Percentiles rank a stretch among this genome's conserved stretches.
Evolutionary conservation across 1,284 basidiomycete species (phyloP).

Genomic region (Malassezia yamatoensis): DNA sequence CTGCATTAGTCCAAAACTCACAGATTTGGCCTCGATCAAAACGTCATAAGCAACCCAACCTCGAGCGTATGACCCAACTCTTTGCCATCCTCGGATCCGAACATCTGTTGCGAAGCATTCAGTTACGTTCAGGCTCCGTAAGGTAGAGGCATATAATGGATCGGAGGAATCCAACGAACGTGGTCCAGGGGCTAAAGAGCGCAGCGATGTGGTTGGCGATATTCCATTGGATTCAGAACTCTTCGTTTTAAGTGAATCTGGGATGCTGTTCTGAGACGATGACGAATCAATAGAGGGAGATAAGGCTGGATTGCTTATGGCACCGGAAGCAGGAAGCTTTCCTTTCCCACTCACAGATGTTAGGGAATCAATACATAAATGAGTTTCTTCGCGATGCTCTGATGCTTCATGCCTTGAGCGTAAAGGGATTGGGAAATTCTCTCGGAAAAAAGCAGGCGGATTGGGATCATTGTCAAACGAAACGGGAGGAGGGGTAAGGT

Average conservation of each 20-base stretch:
- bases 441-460: neutral
- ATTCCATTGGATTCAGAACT: too few relatives aligned
- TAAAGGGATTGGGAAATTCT: neutral
- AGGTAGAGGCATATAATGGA: too few relatives aligned
- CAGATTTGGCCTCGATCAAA: constrained; percentile 23
- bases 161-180: too few relatives aligned
- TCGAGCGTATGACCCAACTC: constrained; percentile 28
- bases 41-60: constrained; percentile 41
- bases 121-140: too few relatives aligned
- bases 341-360: neutral
- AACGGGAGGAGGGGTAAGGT: neutral
- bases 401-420: neutral
- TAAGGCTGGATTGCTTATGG: too few relatives aligned
- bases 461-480: neutral
- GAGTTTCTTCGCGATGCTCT: neutral
- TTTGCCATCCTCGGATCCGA: constrained; percentile 32
- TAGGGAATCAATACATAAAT: neutral
- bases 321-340: too few relatives aligned
- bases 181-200: too few relatives aligned
- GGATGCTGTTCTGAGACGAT: too few relatives aligned
- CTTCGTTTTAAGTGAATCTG: too few relatives aligned
- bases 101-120: constrained; percentile 12
- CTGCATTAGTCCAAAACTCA: constrained; percentile 9
- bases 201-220: too few relatives aligned
- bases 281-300: too few relatives aligned